These are phyloP conservation scores for Exophiala bonariae DNA, from an alignment of 2,329 filamentous ascomycete species.

Conservation along the genomic window DNA sequence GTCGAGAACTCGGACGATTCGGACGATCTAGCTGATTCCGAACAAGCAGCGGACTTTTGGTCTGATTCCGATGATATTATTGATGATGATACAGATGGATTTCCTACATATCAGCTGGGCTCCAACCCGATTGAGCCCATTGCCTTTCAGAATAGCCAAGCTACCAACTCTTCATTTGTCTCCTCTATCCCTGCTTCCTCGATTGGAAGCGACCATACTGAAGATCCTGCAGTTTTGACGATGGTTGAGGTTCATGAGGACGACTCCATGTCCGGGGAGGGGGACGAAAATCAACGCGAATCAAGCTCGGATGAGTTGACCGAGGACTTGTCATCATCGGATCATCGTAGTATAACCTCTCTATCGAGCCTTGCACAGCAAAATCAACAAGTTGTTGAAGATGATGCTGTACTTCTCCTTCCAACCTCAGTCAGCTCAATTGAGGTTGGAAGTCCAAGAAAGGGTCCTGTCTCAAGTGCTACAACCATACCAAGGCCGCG, in stretches of 20 bases:
- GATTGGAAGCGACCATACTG: not conserved
- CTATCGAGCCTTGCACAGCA: conserved; percentile 7
- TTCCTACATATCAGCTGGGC: not conserved
- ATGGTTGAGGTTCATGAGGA: not conserved
- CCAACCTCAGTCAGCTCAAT: conserved; percentile 7
- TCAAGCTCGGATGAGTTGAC: not conserved
- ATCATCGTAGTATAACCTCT: too few relatives aligned
- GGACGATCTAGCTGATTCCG: conserved; percentile 17
- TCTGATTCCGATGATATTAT: conserved; percentile 9
- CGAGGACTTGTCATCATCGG: not conserved
- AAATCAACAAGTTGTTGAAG: conserved; percentile 2
- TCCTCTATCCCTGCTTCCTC: not conserved
- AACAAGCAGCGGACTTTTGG: conserved; percentile 24
- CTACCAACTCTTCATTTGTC: not conserved
- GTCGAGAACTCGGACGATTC: conserved; percentile 7
- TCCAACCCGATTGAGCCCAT: not conserved
- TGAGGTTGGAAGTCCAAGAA: not conserved
- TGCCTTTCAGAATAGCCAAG: not conserved
- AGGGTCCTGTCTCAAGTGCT: not conserved
- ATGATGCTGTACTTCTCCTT: conserved; percentile 5
- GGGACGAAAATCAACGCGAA: not conserved
- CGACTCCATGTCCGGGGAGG: not conserved
- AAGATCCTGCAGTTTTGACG: not conserved
- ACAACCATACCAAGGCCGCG: too few relatives aligned
- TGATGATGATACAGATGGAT: not conserved